Evolutionary conservation across 257 asterid genomes (phyloP), one percentile per base, ranked within the genome.

Genomic region (Fraxinus pennsylvanica): DNA sequence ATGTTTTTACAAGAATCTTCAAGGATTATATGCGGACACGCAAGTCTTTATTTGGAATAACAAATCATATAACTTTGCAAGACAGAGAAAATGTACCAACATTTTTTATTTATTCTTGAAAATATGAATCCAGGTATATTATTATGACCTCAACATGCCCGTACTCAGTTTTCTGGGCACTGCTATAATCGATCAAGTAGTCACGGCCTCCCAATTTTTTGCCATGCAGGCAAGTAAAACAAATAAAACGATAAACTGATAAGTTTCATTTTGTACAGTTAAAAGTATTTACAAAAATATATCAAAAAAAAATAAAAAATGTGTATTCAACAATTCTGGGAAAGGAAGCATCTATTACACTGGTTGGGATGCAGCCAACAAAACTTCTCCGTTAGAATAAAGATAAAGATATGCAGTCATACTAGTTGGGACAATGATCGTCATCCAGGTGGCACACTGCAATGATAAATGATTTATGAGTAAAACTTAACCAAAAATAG

Each of bases 321-420:
- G 66, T 9, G 14, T 76, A 22, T 77, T 66, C 68, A 78, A 73
- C 68, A 81, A 71, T 73, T 81, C 68, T 43, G 81, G 77, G 80
- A 91, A 83, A 89, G 87, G 98, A 89, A 87, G 90, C 95, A 96
- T 96, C 99, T 96, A 96, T 94, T 96, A 96, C 99, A 96, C 99
- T 90, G 99, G 99, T 96, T 96, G 99, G 81, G 89, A 96, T 73
- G 99, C 99, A 75, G 99, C 97, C 89, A 94, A 86, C 29, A 94
- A 82, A 79, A 94, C 97, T 89, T 94, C 99, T 81, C 99, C 99
- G 32, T 96, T 96, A 80, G 99, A 96, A 83, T 96, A 96, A 79
- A 96, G 97, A 86, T 96, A 94, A 25, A 96, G 91, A 83, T 94
- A 96, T 19, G 99, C 89, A 1, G 99, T 96, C 99, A 96, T 96